Conservation (phyloP, 2,329 filamentous ascomycete species). For the Ophiostoma piceae region DNA sequence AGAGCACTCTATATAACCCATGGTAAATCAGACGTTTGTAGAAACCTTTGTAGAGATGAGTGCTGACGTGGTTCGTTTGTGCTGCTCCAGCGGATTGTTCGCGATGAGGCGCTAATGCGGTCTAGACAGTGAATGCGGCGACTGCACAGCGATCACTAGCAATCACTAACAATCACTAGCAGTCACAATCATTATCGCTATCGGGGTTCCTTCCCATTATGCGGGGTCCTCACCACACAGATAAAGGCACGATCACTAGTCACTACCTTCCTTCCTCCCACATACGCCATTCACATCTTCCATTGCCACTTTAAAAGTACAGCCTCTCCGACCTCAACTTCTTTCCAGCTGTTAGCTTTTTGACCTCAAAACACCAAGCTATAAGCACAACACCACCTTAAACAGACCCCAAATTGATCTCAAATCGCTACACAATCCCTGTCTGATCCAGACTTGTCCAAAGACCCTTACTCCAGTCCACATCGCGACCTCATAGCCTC, state of each 20-base stretch:
- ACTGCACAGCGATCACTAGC: neutral
- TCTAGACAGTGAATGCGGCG: neutral
- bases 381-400: neutral
- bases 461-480: neutral
- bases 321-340: neutral
- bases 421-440: neutral
- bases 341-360: neutral
- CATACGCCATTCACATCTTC: neutral
- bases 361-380: neutral
- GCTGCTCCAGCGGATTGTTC: neutral
- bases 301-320: neutral
- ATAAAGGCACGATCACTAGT: neutral
- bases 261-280: neutral
- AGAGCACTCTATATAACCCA: neutral
- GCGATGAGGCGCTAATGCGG: neutral
- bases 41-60: neutral
- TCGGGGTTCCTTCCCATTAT: neutral
- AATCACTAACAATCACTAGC: too few species aligned
- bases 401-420: neutral
- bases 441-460: neutral
- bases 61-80: neutral
- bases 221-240: slow-evolving; percentile 5
- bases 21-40: neutral
- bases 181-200: neutral
- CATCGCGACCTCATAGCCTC: neutral